Base-by-base conservation (phyloP, 192 early-diverging fungal species). In the Entophlyctis helioformis region DNA sequence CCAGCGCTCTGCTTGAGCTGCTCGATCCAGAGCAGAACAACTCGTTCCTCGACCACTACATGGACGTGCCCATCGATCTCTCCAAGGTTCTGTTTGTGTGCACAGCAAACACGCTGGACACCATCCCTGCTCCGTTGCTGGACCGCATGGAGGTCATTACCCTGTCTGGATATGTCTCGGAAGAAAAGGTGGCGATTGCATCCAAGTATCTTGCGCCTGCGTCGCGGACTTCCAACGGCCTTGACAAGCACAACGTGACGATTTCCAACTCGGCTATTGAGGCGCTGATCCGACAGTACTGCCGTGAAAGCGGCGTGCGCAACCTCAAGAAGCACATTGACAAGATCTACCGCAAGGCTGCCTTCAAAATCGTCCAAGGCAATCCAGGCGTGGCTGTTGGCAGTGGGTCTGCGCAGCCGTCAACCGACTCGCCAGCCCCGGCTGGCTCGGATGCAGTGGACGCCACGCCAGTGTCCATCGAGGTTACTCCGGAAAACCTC, bases 81-180 rank as follows among this genome's bases (percentile, higher is more conserved):
- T 98, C 96, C 52, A 92, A 93, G 59, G 91, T 98, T 1, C 67
- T 98, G 25, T 98, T 98, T 75, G 91, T 98, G 19, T 98, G 96
- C 67, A 98, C 96, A 1, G 96, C 96, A 34, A 98, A 98, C 50
- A 80, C 87, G 13, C 73, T 91, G 4, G 96, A 98, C 35, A 98
- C 96, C 8, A 98, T 98, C 32, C 96, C 96, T 3, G 89, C 78
- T 7, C 96, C 96, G 32, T 73, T 98, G n/a, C 69, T 96, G 18
- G 96, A 98, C 72, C 85, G 96, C 41, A 98, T 98, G 96, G 96
- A 98, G 62, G 80, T 95, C 4, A 98, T 98, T 45, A 76, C 83
- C 19, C 76, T 98, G 11, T 90, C 89, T 33, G 96, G 72, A 8
- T 75, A 71, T 45, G 64, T 71, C 20, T 59, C 67, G 26, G 70